Conservation (phyloP, 352 stramenopile genomes). For the Phytophthora pini region DNA sequence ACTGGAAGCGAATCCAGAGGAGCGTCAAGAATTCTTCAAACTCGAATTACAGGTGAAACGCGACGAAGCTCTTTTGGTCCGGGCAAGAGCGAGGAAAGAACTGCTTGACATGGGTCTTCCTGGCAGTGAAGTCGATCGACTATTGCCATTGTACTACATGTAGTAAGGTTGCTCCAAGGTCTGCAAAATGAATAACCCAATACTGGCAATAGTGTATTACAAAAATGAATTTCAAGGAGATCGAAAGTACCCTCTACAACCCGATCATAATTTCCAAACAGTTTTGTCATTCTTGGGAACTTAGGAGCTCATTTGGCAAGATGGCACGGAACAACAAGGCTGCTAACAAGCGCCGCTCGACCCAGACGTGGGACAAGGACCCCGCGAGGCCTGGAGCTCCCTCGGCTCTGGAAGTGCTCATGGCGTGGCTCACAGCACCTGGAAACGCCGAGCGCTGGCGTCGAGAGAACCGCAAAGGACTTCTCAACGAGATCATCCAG, state of each 20-base stretch:
- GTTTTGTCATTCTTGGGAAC: no score
- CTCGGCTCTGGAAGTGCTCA: slow-evolving; percentile 34
- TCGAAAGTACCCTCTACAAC: no score
- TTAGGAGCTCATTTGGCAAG: not conserved
- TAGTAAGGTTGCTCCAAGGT: no score
- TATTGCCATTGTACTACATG: slow-evolving; percentile 38
- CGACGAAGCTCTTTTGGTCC: slow-evolving; percentile 43
- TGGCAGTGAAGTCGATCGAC: slow-evolving; percentile 38
- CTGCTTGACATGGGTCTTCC: slow-evolving; percentile 47
- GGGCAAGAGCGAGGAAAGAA: slow-evolving; percentile 44
- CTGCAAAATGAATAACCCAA: no score
- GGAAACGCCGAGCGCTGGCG: slow-evolving; percentile 45
- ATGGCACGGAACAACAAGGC: slow-evolving; percentile 12
- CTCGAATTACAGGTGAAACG: slow-evolving; percentile 51
- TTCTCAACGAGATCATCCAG: slow-evolving; percentile 20
- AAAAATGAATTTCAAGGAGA: no score
- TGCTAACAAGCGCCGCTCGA: slow-evolving; percentile 15
- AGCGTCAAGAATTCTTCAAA: slow-evolving; percentile 46
- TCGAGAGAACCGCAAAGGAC: slow-evolving; percentile 18
- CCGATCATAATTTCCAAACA: no score
- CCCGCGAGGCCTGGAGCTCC: slow-evolving; percentile 10
- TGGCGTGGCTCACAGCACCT: slow-evolving; percentile 40
- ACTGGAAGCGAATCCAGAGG: slow-evolving; percentile 25
- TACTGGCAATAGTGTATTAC: no score
- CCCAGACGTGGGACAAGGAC: slow-evolving; percentile 24